A percentile compares a stretch with the other conserved stretches of the same genome.
Conservation (phyloP, 2,329 filamentous ascomycete species). For the Trichoderma sp. region DNA sequence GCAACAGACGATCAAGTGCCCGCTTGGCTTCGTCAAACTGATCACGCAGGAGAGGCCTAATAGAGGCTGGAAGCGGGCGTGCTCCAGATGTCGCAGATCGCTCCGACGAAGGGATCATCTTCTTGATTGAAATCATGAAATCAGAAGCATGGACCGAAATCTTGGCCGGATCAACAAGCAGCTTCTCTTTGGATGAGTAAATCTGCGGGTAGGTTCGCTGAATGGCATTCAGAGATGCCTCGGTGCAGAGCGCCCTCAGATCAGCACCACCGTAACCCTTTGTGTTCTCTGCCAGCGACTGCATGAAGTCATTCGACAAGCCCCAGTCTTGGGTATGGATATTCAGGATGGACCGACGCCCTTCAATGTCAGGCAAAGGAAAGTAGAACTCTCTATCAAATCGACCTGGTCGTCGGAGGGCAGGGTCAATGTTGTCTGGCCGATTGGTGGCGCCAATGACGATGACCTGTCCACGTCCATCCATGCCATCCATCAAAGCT, state of each 20-base stretch:
- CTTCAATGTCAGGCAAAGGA: slow-evolving; percentile 80
- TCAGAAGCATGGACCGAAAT: slow-evolving; percentile 90
- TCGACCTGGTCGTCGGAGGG: slow-evolving; percentile 87
- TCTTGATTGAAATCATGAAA: slow-evolving; percentile 96
- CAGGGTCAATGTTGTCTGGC: slow-evolving; percentile 94
- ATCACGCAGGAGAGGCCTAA: slow-evolving; percentile 79
- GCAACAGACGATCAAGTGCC: slow-evolving; percentile 75
- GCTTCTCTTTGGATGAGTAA: slow-evolving; percentile 86
- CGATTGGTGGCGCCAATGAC: slow-evolving; percentile 98
- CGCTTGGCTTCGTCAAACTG: slow-evolving; percentile 72
- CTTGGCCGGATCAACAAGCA: slow-evolving; percentile 81
- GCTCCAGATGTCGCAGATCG: slow-evolving; percentile 85
- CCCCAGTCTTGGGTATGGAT: slow-evolving; percentile 97
- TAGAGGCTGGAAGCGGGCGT: slow-evolving; percentile 73
- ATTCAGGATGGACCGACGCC: slow-evolving; percentile 82
- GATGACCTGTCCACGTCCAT: slow-evolving; percentile 96
- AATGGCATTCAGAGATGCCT: slow-evolving; percentile 93
- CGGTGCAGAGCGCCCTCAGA: slow-evolving; percentile 89
- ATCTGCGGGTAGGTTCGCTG: slow-evolving; percentile 96
- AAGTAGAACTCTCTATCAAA: slow-evolving; percentile 99
- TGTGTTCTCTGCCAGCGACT: slow-evolving; percentile 80
- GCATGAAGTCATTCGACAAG: slow-evolving; percentile 77
- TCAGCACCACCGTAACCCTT: slow-evolving; percentile 98
- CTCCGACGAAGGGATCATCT: slow-evolving; percentile 93
- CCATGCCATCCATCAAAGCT: slow-evolving; percentile 96